phyloP scores from a whole-genome alignment of 192 early-diverging fungal species.

The Coemansia sp. region DNA sequence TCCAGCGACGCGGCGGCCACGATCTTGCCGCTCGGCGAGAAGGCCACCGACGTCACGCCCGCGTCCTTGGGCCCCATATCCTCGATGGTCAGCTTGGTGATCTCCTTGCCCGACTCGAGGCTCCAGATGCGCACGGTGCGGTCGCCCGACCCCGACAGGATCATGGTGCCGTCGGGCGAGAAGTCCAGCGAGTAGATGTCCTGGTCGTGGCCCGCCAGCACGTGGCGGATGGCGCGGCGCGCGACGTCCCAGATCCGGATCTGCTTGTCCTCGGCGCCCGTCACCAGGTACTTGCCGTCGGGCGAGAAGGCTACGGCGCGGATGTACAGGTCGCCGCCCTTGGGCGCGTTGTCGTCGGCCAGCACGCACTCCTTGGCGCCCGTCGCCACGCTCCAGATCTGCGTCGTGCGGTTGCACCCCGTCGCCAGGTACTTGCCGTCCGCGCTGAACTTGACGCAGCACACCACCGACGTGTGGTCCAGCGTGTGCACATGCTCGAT shows the following conservation, averaged over 20 bases:
- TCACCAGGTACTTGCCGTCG: constrained; percentile 86
- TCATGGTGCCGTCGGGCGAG: constrained; percentile 82
- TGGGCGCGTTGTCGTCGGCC: constrained; percentile 74
- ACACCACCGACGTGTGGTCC: constrained; percentile 87
- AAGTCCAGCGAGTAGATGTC: constrained; percentile 98
- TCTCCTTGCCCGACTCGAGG: constrained; percentile 72
- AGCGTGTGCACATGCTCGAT: constrained; percentile 68
- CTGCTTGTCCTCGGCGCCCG: constrained; percentile 95
- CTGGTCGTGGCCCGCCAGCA: constrained; percentile 87
- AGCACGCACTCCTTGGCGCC: constrained; percentile 79
- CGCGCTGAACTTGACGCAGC: constrained; percentile 94
- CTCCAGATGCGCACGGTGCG: constrained; percentile 89
- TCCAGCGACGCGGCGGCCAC: constrained; percentile 93
- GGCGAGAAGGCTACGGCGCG: constrained; percentile 96
- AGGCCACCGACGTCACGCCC: constrained; percentile 94
- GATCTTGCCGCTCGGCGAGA: constrained; percentile 84
- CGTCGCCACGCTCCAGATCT: constrained; percentile 85
- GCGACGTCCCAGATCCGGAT: constrained; percentile 84
- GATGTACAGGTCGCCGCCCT: constrained; percentile 91
- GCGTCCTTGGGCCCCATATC: constrained; percentile 84
- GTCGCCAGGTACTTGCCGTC: constrained; percentile 93
- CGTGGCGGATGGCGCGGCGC: constrained; percentile 64
- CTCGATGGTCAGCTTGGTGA: constrained; percentile 77
- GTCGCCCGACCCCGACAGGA: constrained; percentile 90
- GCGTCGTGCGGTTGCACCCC: constrained; percentile 89